These are phyloP conservation scores for Toxicodendron radicans DNA, from an alignment of 345 rosid species.

Conservation along the genomic window DNA sequence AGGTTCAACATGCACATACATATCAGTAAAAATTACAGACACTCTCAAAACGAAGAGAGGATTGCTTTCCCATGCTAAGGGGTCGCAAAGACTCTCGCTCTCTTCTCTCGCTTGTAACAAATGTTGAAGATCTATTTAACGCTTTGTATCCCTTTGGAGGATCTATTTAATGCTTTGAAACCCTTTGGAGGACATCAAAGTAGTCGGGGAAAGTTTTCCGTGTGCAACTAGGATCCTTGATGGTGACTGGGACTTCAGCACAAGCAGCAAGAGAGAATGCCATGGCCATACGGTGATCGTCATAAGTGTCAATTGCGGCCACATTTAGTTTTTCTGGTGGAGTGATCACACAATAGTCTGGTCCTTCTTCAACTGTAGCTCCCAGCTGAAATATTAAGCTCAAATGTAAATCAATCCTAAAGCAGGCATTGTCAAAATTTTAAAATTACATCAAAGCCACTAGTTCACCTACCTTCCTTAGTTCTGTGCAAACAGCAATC, in stretches of 20 bases:
- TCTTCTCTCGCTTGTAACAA: background rate
- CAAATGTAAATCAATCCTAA: constrained; percentile 7
- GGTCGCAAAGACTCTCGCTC: constrained; percentile 4
- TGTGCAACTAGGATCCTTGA: constrained; percentile 92
- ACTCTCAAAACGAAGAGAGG: background rate
- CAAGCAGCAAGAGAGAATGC: constrained; percentile 97
- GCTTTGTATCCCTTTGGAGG: constrained; percentile 71
- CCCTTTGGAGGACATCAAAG: constrained; percentile 80
- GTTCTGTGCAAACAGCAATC: constrained; percentile 97
- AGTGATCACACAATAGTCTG: constrained; percentile 92
- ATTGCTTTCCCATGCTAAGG: background rate
- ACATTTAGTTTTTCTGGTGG: constrained; percentile 80
- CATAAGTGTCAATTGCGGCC: constrained; percentile 84
- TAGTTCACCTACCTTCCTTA: constrained; percentile 61
- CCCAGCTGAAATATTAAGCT: constrained; percentile 58
- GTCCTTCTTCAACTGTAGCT: constrained; percentile 96
- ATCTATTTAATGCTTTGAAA: constrained; percentile 54
- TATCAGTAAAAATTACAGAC: constrained; percentile 13
- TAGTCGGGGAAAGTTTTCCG: constrained; percentile 93
- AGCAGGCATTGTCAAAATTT: background rate
- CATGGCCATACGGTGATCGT: constrained; percentile 99
- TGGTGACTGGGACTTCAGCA: constrained; percentile 89
- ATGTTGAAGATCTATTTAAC: constrained; percentile 20
- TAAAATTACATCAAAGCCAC: background rate
- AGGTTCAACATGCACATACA: constrained; percentile 16